Percentiles rank a stretch among this genome's conserved stretches.
phyloP scores from a whole-genome alignment of 164 flowering plant species.

The Liriodendron chinense region DNA sequence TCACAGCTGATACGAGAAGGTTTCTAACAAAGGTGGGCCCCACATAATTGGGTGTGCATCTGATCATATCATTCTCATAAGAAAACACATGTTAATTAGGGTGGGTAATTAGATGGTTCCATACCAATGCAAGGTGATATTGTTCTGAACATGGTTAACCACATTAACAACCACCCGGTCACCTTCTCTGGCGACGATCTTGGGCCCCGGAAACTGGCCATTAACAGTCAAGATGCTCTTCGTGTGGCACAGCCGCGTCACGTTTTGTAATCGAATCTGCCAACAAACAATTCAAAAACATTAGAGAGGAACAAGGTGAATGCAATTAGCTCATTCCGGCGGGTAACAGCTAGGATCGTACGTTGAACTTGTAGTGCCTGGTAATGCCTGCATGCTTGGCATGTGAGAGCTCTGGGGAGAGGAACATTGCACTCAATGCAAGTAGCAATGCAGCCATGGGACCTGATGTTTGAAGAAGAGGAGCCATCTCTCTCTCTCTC shows the following conservation, averaged over 20 bases:
- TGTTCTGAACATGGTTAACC: conserved; percentile 52
- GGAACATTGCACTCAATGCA: conserved; percentile 10
- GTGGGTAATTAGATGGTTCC: not conserved
- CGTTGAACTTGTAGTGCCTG: conserved; percentile 43
- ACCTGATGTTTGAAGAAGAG: conserved; percentile 7
- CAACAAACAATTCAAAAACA: not conserved
- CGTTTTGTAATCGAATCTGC: conserved; percentile 56
- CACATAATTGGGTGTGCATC: no score
- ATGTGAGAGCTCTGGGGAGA: conserved; percentile 16
- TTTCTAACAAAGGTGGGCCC: no score
- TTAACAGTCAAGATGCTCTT: conserved; percentile 65
- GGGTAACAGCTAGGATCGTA: conserved; percentile 1
- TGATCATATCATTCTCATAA: not conserved
- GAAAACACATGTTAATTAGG: not conserved
- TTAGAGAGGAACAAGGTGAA: not conserved
- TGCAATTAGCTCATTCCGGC: not conserved
- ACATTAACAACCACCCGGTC: conserved; percentile 58
- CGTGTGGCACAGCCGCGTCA: conserved; percentile 61
- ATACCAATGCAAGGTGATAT: conserved; percentile 58
- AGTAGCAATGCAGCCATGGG: conserved; percentile 6
- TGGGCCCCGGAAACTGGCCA: conserved; percentile 67
- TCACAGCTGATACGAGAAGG: no score
- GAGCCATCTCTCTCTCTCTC: conserved; percentile 6
- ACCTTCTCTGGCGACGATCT: conserved; percentile 62
- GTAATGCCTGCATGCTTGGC: conserved; percentile 27